Percentiles rank a stretch among this genome's conserved stretches.
These are phyloP conservation scores for Rutstroemia sp. DNA, from an alignment of 2,329 filamentous ascomycete genomes.

Conservation along the genomic window DNA sequence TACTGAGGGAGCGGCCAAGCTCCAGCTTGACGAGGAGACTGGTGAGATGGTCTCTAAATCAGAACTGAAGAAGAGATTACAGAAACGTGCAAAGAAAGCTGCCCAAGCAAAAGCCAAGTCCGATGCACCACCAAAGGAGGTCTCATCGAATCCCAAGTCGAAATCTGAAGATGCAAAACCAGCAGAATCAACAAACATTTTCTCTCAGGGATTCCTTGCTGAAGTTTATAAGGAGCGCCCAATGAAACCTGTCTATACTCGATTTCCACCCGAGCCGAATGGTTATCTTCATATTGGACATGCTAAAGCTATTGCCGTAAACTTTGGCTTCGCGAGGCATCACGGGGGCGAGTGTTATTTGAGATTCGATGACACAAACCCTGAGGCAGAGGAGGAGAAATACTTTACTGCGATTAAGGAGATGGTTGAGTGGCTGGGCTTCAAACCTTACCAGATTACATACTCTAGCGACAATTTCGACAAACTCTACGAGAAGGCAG, in stretches of 20 bases:
- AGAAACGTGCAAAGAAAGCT: slow-evolving; percentile 52
- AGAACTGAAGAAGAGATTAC: slow-evolving; percentile 53
- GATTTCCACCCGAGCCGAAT: slow-evolving; percentile 84
- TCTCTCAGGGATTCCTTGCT: slow-evolving; percentile 69
- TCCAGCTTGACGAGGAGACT: slow-evolving; percentile 55
- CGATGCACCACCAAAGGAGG: slow-evolving; percentile 32
- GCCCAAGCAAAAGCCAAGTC: slow-evolving; percentile 44
- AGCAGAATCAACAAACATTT: slow-evolving; percentile 45
- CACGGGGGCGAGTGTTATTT: slow-evolving; percentile 69
- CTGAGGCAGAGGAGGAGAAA: slow-evolving; percentile 82
- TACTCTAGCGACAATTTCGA: slow-evolving; percentile 86
- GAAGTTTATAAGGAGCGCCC: slow-evolving; percentile 65
- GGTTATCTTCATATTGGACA: slow-evolving; percentile 92
- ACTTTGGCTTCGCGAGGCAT: slow-evolving; percentile 87
- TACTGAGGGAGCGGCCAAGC: slow-evolving; percentile 42
- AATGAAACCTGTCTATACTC: slow-evolving; percentile 54
- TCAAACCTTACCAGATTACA: slow-evolving; percentile 71
- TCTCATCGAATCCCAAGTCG: neutral
- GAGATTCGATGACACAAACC: slow-evolving; percentile 92
- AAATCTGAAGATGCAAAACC: slow-evolving; percentile 21
- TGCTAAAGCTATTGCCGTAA: slow-evolving; percentile 90
- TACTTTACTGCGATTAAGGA: slow-evolving; percentile 89
- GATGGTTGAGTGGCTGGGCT: slow-evolving; percentile 74
- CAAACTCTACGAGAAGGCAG: slow-evolving; percentile 77
- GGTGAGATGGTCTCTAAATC: slow-evolving; percentile 60